These are phyloP conservation scores for Sclerotinia nivalis DNA, from an alignment of 2,329 filamentous ascomycete genomes.

Conservation along the genomic window DNA sequence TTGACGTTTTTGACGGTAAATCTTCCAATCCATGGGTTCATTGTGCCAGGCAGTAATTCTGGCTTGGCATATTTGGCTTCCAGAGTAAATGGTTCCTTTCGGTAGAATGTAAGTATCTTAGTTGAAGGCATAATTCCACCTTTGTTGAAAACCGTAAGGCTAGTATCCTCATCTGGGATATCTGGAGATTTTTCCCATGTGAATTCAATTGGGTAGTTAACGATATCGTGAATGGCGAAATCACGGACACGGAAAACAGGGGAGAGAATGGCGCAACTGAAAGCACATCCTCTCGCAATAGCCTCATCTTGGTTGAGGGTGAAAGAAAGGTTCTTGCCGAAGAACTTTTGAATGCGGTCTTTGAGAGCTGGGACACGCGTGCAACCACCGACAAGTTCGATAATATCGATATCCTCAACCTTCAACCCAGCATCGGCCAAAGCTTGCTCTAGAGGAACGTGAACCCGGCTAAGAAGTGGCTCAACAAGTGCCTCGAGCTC, in stretches of 20 bases:
- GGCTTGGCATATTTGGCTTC: conserved; percentile 92
- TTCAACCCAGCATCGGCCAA: conserved; percentile 91
- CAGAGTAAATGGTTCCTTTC: conserved; percentile 94
- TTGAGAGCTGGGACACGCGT: conserved; percentile 93
- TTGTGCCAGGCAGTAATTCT: conserved; percentile 82
- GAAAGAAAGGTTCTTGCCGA: conserved; percentile 89
- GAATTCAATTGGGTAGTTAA: conserved; percentile 98
- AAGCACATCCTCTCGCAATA: conserved; percentile 90
- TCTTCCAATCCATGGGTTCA: conserved; percentile 91
- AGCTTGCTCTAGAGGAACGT: conserved; percentile 80
- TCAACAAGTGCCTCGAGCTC: conserved; percentile 90
- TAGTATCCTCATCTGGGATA: conserved; percentile 97
- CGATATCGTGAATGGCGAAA: conserved; percentile 95
- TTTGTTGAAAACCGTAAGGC: conserved; percentile 94
- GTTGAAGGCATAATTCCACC: conserved; percentile 97
- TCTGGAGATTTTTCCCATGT: conserved; percentile 98
- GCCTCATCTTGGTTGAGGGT: conserved; percentile 99
- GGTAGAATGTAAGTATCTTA: conserved; percentile 99
- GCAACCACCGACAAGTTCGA: conserved; percentile 93
- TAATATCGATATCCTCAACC: conserved; percentile 85
- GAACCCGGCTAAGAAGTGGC: conserved; percentile 74
- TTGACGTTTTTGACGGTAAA: conserved; percentile 99
- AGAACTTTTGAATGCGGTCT: conserved; percentile 84
- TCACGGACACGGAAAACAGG: conserved; percentile 98
- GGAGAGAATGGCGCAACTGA: conserved; percentile 95